Conservation (phyloP, 2,329 filamentous ascomycete species). For the Fusarium denticulatum region DNA sequence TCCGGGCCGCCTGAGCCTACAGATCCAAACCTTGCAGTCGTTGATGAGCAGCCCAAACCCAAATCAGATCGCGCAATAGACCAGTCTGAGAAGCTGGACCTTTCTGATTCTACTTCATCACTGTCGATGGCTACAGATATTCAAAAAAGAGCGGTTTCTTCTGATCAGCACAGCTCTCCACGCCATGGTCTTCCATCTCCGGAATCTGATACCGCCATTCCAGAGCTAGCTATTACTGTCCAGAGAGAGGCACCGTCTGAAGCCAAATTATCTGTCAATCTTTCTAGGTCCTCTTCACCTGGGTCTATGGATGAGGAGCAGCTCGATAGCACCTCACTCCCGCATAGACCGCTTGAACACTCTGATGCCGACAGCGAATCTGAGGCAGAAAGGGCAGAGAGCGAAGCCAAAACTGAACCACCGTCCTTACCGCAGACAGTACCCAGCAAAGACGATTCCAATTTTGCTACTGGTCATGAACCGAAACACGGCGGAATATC, state of each 20-base stretch:
- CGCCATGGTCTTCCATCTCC: neutral
- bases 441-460: neutral
- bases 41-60: neutral
- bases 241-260: neutral
- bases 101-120: conserved; percentile 8
- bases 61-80: neutral
- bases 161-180: neutral
- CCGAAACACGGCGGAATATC: neutral
- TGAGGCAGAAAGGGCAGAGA: neutral
- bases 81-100: neutral
- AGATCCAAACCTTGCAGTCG: neutral
- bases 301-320: neutral
- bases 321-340: neutral
- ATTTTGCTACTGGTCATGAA: neutral
- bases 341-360: neutral
- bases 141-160: neutral
- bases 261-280: neutral
- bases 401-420: neutral
- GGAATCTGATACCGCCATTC: neutral
- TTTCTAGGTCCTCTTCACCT: neutral
- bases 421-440: neutral
- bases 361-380: conserved; percentile 14
- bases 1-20: neutral
- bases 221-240: neutral
- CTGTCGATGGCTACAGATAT: neutral